phyloP scores from a whole-genome alignment of 768 basidiomycete genomes.

The Pulveroboletus sp. region DNA sequence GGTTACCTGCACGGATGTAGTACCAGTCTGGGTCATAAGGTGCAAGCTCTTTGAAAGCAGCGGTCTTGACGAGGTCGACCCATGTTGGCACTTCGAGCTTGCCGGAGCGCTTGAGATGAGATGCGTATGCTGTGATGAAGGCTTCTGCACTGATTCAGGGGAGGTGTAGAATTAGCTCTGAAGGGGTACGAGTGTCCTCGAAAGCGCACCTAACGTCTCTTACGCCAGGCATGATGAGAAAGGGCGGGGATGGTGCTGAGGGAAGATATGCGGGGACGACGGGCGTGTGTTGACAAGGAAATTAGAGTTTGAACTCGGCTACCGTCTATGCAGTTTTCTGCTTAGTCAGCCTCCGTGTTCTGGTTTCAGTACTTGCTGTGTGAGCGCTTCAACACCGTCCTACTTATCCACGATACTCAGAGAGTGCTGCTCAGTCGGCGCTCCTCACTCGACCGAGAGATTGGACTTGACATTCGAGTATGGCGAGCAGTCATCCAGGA shows the following conservation, averaged over 20 bases:
- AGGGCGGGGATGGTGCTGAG: neutral
- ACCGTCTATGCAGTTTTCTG: constrained; percentile 37
- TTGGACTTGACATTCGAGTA: too few species aligned
- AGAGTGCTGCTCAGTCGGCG: too few species aligned
- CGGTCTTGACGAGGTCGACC: constrained; percentile 99
- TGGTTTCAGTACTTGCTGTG: too few species aligned
- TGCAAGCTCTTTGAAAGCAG: constrained; percentile 94
- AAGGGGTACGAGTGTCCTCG: neutral
- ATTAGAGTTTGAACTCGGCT: constrained; percentile 35
- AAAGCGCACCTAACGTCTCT: constrained; percentile 64
- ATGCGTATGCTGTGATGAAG: constrained; percentile 92
- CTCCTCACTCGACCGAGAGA: too few species aligned
- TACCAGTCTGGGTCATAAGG: constrained; percentile 99
- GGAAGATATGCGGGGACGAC: constrained; percentile 32
- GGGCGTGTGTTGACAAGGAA: constrained; percentile 42
- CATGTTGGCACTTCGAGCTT: constrained; percentile 99
- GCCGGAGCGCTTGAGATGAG: constrained; percentile 95
- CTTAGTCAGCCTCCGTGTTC: constrained; percentile 31
- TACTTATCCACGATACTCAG: too few species aligned
- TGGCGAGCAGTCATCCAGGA: too few species aligned
- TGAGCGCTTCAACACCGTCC: too few species aligned
- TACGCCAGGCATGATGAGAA: constrained; percentile 71
- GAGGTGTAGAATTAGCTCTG: neutral
- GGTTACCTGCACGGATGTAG: constrained; percentile 95
- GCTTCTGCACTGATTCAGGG: constrained; percentile 69